Evolutionary conservation across 2,329 filamentous ascomycete species (phyloP).

Genomic region (Kalaharituber pfeilii): DNA sequence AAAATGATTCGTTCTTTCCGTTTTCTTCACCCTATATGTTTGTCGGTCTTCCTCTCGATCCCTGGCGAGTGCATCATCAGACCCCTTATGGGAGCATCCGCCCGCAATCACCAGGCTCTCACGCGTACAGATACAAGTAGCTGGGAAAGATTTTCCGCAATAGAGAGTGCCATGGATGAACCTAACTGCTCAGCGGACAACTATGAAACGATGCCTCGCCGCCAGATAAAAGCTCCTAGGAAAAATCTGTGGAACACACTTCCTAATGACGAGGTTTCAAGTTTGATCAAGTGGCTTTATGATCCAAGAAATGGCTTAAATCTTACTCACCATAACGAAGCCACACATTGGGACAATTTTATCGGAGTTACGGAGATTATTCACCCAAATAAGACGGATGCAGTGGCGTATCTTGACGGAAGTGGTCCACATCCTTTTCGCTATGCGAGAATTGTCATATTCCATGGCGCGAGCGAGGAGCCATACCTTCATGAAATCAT

Average conservation of each 20-base stretch:
- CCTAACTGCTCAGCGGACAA: no score
- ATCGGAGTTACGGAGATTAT: slow-evolving; percentile 28
- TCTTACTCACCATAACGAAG: slow-evolving; percentile 28
- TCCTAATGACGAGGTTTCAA: slow-evolving; percentile 29
- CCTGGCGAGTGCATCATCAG: no score
- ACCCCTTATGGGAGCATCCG: no score
- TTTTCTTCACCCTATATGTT: no score
- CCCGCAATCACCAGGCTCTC: no score
- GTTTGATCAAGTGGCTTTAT: slow-evolving; percentile 32
- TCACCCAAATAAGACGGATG: slow-evolving; percentile 35
- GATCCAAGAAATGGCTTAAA: slow-evolving; percentile 31
- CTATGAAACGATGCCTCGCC: neutral
- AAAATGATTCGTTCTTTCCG: no score
- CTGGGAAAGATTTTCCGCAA: no score
- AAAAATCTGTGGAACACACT: slow-evolving; percentile 31
- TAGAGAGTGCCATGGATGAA: no score
- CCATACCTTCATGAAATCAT: slow-evolving; percentile 25
- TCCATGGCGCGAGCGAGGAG: slow-evolving; percentile 28
- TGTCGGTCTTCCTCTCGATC: no score
- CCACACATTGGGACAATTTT: slow-evolving; percentile 32
- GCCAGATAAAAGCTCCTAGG: slow-evolving; percentile 23
- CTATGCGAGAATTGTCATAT: slow-evolving; percentile 32
- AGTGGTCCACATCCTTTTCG: slow-evolving; percentile 26
- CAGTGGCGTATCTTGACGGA: slow-evolving; percentile 31
- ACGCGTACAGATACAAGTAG: no score